A percentile compares a stretch with the other conserved stretches of the same genome.
Conservation (phyloP, 352 stramenopile genomes). For the Pythium utonaiense region DNA sequence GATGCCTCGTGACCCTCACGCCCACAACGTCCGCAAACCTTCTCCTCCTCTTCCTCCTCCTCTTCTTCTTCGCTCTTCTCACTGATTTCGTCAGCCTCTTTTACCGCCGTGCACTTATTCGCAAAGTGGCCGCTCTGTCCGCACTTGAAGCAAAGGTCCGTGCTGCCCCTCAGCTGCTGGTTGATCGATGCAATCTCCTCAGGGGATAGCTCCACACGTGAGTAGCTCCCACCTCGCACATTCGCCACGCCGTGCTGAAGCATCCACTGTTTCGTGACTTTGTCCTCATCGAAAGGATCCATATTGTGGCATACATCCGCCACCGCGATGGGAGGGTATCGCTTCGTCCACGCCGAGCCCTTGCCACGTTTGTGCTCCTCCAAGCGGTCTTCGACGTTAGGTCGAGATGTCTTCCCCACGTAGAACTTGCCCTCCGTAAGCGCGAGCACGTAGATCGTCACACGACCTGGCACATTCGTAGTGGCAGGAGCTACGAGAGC, state of each 20-base stretch:
- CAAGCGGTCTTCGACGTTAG: conserved; percentile 18
- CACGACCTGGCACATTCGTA: conserved; percentile 4
- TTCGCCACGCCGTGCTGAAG: conserved; percentile 18
- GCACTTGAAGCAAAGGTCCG: conserved; percentile 19
- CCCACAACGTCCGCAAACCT: conserved; percentile 13
- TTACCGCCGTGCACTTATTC: conserved; percentile 13
- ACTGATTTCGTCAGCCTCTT: conserved; percentile 7
- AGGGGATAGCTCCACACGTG: conserved; percentile 5
- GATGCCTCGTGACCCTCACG: conserved; percentile 12
- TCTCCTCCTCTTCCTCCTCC: too few relatives aligned
- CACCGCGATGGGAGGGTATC: conserved; percentile 10
- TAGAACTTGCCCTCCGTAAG: conserved; percentile 18
- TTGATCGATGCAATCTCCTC: conserved; percentile 9
- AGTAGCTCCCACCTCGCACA: conserved; percentile 17
- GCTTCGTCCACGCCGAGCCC: conserved; percentile 19
- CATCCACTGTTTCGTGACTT: conserved; percentile 22
- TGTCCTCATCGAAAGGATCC: conserved; percentile 22
- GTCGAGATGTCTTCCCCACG: conserved; percentile 16
- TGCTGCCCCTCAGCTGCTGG: conserved; percentile 14
- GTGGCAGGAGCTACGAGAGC: not conserved
- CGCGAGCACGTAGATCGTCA: conserved; percentile 22
- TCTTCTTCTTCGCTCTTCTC: conserved; percentile 8
- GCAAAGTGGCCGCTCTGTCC: conserved; percentile 18
- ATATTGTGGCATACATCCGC: conserved; percentile 11
- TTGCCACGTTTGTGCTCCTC: conserved; percentile 18